These are phyloP conservation scores for Xylaria sp. DNA, from an alignment of 2,329 filamentous ascomycete species.

Conservation along the genomic window DNA sequence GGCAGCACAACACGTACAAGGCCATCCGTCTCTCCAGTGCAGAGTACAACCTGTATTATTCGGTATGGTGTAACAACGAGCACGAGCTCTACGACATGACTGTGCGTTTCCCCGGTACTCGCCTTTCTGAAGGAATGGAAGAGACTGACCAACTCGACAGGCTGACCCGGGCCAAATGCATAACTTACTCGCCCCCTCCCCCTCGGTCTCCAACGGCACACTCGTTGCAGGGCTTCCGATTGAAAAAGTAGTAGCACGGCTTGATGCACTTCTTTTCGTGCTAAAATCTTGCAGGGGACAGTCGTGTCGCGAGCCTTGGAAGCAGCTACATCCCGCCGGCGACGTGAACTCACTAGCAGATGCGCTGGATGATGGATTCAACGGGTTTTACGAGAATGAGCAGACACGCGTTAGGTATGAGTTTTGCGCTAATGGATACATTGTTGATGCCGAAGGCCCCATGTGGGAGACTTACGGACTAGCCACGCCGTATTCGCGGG, in stretches of 20 bases:
- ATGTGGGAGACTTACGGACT: slow-evolving; percentile 30
- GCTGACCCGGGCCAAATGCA: slow-evolving; percentile 36
- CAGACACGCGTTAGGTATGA: slow-evolving; percentile 50
- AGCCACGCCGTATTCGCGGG: slow-evolving; percentile 20
- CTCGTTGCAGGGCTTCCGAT: slow-evolving; percentile 28
- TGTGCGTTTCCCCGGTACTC: slow-evolving; percentile 57
- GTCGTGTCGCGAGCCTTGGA: slow-evolving; percentile 54
- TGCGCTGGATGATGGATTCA: slow-evolving; percentile 40
- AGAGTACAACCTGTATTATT: slow-evolving; percentile 59
- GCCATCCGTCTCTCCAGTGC: slow-evolving; percentile 52
- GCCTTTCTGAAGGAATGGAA: slow-evolving; percentile 45
- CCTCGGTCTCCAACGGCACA: background rate
- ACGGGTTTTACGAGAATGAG: slow-evolving; percentile 49
- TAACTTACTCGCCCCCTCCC: slow-evolving; percentile 44
- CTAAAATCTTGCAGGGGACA: slow-evolving; percentile 55
- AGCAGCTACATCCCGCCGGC: slow-evolving; percentile 49
- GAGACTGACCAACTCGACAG: slow-evolving; percentile 43
- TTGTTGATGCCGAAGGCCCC: slow-evolving; percentile 35
- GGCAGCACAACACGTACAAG: slow-evolving; percentile 59
- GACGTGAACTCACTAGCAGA: background rate
- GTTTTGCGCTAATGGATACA: slow-evolving; percentile 46
- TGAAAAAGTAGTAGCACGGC: slow-evolving; percentile 45
- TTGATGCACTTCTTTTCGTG: slow-evolving; percentile 57
- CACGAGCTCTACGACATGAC: slow-evolving; percentile 61
- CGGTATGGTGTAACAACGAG: slow-evolving; percentile 61